Base-by-base conservation (phyloP, 1,139 yeast species). In the Trichomonascaceae sp. region DNA sequence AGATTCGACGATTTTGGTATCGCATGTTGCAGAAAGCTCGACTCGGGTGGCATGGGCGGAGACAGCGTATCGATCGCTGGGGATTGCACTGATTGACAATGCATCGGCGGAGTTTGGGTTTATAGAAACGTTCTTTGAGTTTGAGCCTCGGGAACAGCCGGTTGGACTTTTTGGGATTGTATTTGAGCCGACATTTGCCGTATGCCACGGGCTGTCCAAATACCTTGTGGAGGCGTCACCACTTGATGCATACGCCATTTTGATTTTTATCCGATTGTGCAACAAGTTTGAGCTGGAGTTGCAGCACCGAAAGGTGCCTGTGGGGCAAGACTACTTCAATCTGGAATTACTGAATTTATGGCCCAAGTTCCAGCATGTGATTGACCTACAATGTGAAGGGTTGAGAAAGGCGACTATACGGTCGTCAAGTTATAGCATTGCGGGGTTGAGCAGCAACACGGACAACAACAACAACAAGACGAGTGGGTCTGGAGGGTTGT, bases 21-120 rank as follows among this genome's bases (percentile, higher is more conserved):
- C 92, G 0, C 92, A 80, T 50, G 79, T 82, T 26, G 94, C 95
- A 0, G 94, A 84, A 54, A 70, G 77, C 8, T 74, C 76, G 27
- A 76, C 76, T 3, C 64, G 70, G 43, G 62, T 69, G 6, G 76
- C 76, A 47, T 73, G 78, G 71, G 60, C 79, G 38, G 95, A 85
- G 48, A 71, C 71, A 38, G 74, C 80, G 0, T 82, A 75, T 53
- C 64, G 78, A 37, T 81, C 80, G 46, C 74, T 84, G 60, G 74
- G 76, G 40, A 57, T 76, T 27, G 89, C 93, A 0, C 52, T 85
- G 5, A 56, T 77, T 18, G 94, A 84, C 50, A 85, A 84, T 54
- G 72, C 77, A 13, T 66, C 77, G 2, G 87, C 75, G 4, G 95
- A 87, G 52, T 81, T 76, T 48, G 62, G 75, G 26, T 84, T 85